A percentile compares a stretch with the other conserved stretches of the same genome.
Evolutionary conservation across 768 basidiomycete species (phyloP).

Genomic region (Rhodosporidiobolus sp.): DNA sequence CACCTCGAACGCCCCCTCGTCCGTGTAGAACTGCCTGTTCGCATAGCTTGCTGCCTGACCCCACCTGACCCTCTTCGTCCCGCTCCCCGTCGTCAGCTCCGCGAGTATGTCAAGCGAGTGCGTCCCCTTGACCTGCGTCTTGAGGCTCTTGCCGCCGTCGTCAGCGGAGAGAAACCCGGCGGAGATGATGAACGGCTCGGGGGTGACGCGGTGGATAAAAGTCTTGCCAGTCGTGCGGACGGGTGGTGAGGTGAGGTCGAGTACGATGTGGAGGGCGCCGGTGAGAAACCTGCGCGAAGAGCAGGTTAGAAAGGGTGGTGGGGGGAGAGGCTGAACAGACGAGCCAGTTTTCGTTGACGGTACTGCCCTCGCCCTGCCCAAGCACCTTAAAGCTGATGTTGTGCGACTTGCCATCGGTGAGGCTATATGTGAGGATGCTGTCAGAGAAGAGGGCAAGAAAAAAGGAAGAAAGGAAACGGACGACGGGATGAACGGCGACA

Average conservation of each 20-base stretch:
- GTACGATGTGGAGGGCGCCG: conserved; percentile 10
- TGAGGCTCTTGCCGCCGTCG: neutral
- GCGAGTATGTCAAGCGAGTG: neutral
- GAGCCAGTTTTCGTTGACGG: conserved; percentile 14
- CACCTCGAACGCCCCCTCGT: conserved; percentile 9
- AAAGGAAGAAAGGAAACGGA: neutral
- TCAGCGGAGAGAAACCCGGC: neutral
- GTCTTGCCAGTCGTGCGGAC: conserved; percentile 12
- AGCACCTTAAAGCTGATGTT: neutral
- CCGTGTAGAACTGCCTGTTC: conserved; percentile 9
- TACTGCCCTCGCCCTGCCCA: conserved; percentile 1
- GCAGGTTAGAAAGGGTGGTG: rapidly evolving
- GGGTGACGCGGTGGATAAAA: neutral
- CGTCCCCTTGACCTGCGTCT: neutral
- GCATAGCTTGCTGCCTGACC: neutral
- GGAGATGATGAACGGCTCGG: neutral
- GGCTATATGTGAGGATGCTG: neutral
- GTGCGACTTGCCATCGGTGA: conserved; percentile 1
- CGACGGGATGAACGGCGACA: conserved; percentile 7
- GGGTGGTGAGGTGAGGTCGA: conserved; percentile 7
- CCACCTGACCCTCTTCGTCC: neutral
- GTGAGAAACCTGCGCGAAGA: conserved; percentile 14
- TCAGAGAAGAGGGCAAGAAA: neutral
- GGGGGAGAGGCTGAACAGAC: neutral
- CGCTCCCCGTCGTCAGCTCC: neutral